Percentiles rank a stretch among this genome's conserved stretches.
Evolutionary conservation across 352 stramenopile species (phyloP).

Genomic region (Globisporangium barbulae): DNA sequence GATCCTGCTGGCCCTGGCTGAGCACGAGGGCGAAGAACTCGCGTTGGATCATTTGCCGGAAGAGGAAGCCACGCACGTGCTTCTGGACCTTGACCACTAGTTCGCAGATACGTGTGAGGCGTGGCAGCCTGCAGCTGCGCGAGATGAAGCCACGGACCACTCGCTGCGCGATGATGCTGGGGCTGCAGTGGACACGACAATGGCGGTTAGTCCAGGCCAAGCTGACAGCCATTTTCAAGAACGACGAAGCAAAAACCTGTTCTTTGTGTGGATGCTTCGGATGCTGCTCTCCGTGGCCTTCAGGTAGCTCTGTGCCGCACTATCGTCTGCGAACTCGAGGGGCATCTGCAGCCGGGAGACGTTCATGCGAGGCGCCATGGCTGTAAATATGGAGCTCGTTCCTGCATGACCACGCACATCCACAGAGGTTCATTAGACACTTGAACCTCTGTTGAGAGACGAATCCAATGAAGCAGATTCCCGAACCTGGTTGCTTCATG

Average conservation of each 20-base stretch:
- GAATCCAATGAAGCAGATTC: neutral
- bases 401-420: neutral
- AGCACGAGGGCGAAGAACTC: conserved; percentile 53
- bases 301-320: conserved; percentile 33
- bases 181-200: conserved; percentile 12
- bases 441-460: neutral
- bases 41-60: conserved; percentile 38
- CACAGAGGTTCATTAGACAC: neutral
- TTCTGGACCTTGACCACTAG: conserved; percentile 57
- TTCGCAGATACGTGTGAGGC: conserved; percentile 37
- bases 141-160: conserved; percentile 53
- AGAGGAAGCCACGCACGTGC: conserved; percentile 56
- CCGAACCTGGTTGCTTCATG: conserved; percentile 39
- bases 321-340: conserved; percentile 45
- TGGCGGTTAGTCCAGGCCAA: neutral
- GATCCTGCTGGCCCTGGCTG: conserved; percentile 36
- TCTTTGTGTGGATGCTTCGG: conserved; percentile 26
- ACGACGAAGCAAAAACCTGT: conserved; percentile 26
- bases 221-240: neutral
- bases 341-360: conserved; percentile 37
- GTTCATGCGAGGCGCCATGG: conserved; percentile 8
- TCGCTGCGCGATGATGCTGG: conserved; percentile 33
- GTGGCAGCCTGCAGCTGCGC: conserved; percentile 31
- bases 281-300: conserved; percentile 28
- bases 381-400: conserved; percentile 8